These are phyloP conservation scores for Emergomyces africanus DNA, from an alignment of 2,329 filamentous ascomycete species.

Conservation along the genomic window DNA sequence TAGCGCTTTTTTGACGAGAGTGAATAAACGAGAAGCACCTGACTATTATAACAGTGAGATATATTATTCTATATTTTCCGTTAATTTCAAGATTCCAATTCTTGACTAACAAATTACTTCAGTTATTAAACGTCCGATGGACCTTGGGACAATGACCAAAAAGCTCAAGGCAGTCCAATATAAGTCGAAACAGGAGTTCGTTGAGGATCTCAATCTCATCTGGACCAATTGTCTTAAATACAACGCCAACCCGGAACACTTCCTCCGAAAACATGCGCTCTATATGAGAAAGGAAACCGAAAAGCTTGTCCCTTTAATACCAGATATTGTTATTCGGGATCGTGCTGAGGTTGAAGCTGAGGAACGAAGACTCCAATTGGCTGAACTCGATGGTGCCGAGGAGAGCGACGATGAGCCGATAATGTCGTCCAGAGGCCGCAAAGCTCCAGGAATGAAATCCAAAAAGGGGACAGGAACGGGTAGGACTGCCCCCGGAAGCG, in stretches of 20 bases:
- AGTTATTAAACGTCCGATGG: slow-evolving; percentile 97
- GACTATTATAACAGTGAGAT: slow-evolving; percentile 81
- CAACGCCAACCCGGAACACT: slow-evolving; percentile 80
- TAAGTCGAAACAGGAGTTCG: slow-evolving; percentile 88
- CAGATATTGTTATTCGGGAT: slow-evolving; percentile 79
- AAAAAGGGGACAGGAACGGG: slow-evolving; percentile 47
- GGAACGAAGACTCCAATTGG: slow-evolving; percentile 63
- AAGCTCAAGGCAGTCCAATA: slow-evolving; percentile 73
- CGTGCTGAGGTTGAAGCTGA: slow-evolving; percentile 90
- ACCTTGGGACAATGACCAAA: slow-evolving; percentile 95
- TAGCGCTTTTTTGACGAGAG: slow-evolving; percentile 82
- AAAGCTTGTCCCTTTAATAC: slow-evolving; percentile 88
- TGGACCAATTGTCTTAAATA: slow-evolving; percentile 97
- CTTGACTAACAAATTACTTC: slow-evolving; percentile 8
- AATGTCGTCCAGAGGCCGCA: slow-evolving; percentile 90
- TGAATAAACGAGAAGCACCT: slow-evolving; percentile 93
- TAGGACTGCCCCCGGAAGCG: slow-evolving; percentile 59
- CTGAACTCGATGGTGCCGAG: slow-evolving; percentile 71
- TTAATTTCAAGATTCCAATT: not conserved
- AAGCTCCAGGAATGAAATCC: slow-evolving; percentile 67
- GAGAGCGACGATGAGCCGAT: slow-evolving; percentile 97
- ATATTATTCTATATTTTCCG: not conserved
- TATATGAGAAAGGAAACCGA: slow-evolving; percentile 97
- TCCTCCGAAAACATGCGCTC: slow-evolving; percentile 80
- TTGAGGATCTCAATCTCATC: slow-evolving; percentile 83